Conservation (phyloP, 2,329 filamentous ascomycete species). For the Hymenoscyphus fraxineus region DNA sequence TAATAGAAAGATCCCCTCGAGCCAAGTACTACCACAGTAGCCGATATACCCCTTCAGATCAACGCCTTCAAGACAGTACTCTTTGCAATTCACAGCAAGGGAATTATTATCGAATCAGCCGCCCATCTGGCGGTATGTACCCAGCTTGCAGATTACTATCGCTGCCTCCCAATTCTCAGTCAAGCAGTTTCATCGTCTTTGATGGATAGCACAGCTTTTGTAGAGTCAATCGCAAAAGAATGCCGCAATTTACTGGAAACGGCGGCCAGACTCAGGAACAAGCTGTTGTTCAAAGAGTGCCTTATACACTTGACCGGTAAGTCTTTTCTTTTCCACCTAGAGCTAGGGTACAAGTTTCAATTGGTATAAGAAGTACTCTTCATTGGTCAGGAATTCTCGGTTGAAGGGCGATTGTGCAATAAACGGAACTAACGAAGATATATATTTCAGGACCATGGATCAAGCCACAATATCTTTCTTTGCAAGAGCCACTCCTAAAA, state of each 20-base stretch:
- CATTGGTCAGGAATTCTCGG: too few relatives aligned
- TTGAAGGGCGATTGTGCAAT: too few relatives aligned
- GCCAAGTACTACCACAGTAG: background rate
- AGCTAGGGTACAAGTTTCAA: background rate
- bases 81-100: background rate
- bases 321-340: background rate
- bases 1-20: background rate
- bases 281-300: constrained; percentile 6
- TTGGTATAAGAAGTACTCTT: too few relatives aligned
- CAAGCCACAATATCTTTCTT: background rate
- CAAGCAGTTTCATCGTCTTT: background rate
- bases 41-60: background rate
- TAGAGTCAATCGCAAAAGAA: background rate
- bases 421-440: too few relatives aligned
- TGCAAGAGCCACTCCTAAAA: background rate
- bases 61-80: constrained; percentile 4
- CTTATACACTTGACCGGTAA: background rate
- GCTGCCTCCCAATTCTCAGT: constrained; percentile 3
- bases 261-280: background rate
- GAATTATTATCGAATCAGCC: background rate
- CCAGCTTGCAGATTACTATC: constrained; percentile 11
- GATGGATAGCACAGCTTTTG: background rate
- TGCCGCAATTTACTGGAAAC: background rate
- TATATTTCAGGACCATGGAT: background rate
- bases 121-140: background rate